A percentile compares a stretch with the other conserved stretches of the same genome.
phyloP scores from a whole-genome alignment of 768 basidiomycete genomes.

The Kondoa malvinella region DNA sequence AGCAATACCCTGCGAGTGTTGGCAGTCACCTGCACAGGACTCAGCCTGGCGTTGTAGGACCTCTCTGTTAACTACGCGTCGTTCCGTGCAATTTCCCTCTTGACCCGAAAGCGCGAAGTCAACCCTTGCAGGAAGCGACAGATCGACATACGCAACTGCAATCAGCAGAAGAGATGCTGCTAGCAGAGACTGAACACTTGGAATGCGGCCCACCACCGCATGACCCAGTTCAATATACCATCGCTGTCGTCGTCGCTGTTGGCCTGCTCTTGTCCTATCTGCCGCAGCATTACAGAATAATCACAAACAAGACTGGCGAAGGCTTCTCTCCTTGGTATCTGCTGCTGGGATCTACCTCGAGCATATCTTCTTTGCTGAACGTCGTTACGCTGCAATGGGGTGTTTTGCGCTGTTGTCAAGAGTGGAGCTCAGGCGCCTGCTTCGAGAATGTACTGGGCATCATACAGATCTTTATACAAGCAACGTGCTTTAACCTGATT shows the following conservation, averaged over 20 bases:
- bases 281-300: conserved; percentile 46
- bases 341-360: conserved; percentile 47
- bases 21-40: too few relatives aligned
- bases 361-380: conserved; percentile 30
- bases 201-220: neutral
- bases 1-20: too few relatives aligned
- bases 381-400: conserved; percentile 75
- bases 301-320: conserved; percentile 46
- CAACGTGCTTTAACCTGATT: conserved; percentile 64
- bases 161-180: too few relatives aligned
- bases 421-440: conserved; percentile 43
- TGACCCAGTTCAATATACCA: neutral
- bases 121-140: too few relatives aligned
- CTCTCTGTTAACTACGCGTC: too few relatives aligned
- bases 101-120: too few relatives aligned
- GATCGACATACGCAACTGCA: too few relatives aligned
- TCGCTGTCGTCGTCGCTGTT: neutral
- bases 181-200: neutral
- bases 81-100: too few relatives aligned
- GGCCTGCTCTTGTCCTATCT: conserved; percentile 68
- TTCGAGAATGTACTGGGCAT: conserved; percentile 66
- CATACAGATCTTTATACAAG: conserved; percentile 62
- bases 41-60: too few relatives aligned
- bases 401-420: conserved; percentile 60
- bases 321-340: conserved; percentile 87